phyloP scores from a whole-genome alignment of 1,139 yeast species.

The Arxiozyma slooffiae region DNA sequence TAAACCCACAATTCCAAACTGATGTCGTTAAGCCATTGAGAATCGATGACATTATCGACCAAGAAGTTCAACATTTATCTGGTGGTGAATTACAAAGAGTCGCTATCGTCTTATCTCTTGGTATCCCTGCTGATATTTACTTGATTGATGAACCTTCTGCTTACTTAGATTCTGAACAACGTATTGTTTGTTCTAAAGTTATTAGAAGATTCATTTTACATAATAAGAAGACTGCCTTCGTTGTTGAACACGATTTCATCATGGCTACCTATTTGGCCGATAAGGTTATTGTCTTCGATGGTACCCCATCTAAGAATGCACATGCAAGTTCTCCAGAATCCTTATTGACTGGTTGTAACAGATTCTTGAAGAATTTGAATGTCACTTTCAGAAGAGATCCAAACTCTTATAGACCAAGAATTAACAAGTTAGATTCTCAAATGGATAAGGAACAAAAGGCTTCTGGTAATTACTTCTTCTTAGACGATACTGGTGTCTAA shows the following conservation, averaged over 20 bases:
- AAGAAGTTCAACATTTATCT: conserved; percentile 92
- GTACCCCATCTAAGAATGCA: conserved; percentile 78
- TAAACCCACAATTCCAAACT: conserved; percentile 95
- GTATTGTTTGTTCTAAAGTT: conserved; percentile 97
- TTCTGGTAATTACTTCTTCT: conserved; percentile 88
- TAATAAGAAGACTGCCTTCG: conserved; percentile 92
- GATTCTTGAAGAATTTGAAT: conserved; percentile 89
- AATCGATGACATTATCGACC: conserved; percentile 90
- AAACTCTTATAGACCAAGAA: conserved; percentile 94
- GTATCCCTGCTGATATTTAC: conserved; percentile 91
- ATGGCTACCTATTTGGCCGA: conserved; percentile 99
- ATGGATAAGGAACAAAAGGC: conserved; percentile 96
- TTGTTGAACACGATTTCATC: conserved; percentile 99
- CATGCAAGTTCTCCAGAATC: conserved; percentile 83
- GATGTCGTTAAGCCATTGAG: conserved; percentile 93
- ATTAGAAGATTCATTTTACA: conserved; percentile 94
- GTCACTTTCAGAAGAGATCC: conserved; percentile 99
- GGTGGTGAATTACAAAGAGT: conserved; percentile 99
- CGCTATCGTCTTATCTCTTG: conserved; percentile 89
- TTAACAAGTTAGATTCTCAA: conserved; percentile 92
- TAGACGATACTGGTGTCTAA: conserved; percentile 49
- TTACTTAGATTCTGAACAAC: conserved; percentile 96
- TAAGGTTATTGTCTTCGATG: conserved; percentile 95
- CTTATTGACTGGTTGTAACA: conserved; percentile 90
- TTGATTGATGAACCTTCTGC: conserved; percentile 98